Evolutionary conservation across 805 yeast genomes (phyloP).

Genomic region (Ogataea henricii): DNA sequence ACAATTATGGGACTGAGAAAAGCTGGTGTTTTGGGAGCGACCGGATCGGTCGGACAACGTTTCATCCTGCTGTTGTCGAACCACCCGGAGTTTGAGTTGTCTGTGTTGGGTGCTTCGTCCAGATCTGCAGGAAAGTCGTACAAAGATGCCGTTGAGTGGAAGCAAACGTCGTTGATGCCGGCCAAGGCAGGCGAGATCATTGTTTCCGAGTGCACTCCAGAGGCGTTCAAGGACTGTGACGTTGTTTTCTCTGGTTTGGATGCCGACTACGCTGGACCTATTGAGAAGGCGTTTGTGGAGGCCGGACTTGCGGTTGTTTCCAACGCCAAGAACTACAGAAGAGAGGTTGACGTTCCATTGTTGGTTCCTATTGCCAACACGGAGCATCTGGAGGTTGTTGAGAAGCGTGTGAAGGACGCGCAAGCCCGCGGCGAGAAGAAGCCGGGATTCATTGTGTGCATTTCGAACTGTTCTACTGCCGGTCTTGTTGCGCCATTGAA

Average conservation of each 20-base stretch:
- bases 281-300: constrained; percentile 81
- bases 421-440: constrained; percentile 53
- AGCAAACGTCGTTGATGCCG: constrained; percentile 86
- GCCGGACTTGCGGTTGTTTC: constrained; percentile 85
- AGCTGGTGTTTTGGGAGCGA: constrained; percentile 95
- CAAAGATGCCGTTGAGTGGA: constrained; percentile 88
- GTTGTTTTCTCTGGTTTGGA: constrained; percentile 94
- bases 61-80: constrained; percentile 80
- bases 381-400: constrained; percentile 79
- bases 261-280: constrained; percentile 88
- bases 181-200: constrained; percentile 57
- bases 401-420: constrained; percentile 56
- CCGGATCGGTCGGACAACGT: constrained; percentile 97
- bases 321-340: constrained; percentile 95
- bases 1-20: constrained; percentile 36
- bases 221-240: constrained; percentile 83
- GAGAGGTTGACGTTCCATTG: constrained; percentile 83
- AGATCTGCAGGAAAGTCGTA: constrained; percentile 93
- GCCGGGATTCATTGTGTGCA: constrained; percentile 89
- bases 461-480: constrained; percentile 98
- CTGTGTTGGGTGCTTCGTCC: constrained; percentile 86
- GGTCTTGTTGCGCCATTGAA: constrained; percentile 95
- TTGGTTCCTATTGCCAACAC: constrained; percentile 95
- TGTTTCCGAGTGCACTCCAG: constrained; percentile 78
- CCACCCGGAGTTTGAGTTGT: constrained; percentile 88